Conservation (phyloP, 2,329 filamentous ascomycete genomes). For the Fusarium staphyleae region DNA sequence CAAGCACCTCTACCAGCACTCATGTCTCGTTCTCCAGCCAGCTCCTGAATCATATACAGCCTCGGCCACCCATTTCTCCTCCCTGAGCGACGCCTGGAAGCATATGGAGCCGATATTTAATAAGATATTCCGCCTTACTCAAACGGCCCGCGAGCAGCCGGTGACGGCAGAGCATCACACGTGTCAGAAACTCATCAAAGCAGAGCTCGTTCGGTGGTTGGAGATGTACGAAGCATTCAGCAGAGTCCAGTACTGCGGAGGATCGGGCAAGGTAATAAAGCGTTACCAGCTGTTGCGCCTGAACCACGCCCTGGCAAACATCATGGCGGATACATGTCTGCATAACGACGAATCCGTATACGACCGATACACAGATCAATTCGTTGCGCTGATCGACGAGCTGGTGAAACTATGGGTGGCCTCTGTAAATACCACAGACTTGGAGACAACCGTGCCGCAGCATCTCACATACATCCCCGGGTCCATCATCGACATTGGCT, state of each 20-base stretch:
- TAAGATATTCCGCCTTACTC: slow-evolving; percentile 31
- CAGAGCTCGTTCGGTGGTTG: slow-evolving; percentile 33
- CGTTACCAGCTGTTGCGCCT: slow-evolving; percentile 43
- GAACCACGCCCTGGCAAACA: slow-evolving; percentile 52
- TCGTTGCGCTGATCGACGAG: slow-evolving; percentile 45
- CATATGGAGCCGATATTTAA: slow-evolving; percentile 30
- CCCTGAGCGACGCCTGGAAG: slow-evolving; percentile 33
- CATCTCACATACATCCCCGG: slow-evolving; percentile 41
- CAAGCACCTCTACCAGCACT: slow-evolving; percentile 25
- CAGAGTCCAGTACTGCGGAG: slow-evolving; percentile 7
- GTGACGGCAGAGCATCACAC: slow-evolving; percentile 1
- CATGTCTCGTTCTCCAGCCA: slow-evolving; percentile 18
- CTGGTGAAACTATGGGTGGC: slow-evolving; percentile 18
- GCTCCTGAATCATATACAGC: neutral
- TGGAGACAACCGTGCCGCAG: slow-evolving; percentile 12
- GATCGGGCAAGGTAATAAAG: slow-evolving; percentile 33
- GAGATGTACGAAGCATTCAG: slow-evolving; percentile 38
- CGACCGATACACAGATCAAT: slow-evolving; percentile 46
- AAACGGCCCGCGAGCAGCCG: slow-evolving; percentile 17
- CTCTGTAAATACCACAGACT: slow-evolving; percentile 5
- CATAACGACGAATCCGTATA: slow-evolving; percentile 46
- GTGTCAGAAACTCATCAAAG: slow-evolving; percentile 23
- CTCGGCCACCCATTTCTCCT: slow-evolving; percentile 4
- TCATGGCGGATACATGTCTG: slow-evolving; percentile 51
- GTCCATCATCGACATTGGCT: slow-evolving; percentile 52